phyloP scores from a whole-genome alignment of 495 filamentous ascomycete species.

The Lophium mytilinum region DNA sequence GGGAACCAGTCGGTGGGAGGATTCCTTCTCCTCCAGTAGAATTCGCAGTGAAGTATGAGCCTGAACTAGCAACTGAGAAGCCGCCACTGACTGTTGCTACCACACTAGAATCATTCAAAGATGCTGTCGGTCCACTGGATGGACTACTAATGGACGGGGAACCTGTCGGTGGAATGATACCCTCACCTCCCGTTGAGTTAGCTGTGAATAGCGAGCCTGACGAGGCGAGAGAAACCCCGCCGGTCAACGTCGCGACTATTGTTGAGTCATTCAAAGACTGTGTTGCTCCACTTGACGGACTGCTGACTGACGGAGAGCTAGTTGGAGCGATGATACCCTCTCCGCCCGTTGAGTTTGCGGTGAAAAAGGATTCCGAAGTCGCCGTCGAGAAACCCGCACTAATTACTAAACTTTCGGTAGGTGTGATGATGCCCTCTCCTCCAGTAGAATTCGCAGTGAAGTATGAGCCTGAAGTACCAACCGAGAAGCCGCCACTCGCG shows the following conservation, averaged over 20 bases:
- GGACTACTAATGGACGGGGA: background rate
- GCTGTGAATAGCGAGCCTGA: background rate
- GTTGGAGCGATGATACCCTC: background rate
- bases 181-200: constrained; percentile 2
- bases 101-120: background rate
- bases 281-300: background rate
- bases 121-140: background rate
- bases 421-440: background rate
- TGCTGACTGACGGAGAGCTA: background rate
- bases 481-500: background rate
- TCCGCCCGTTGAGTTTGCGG: background rate
- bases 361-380: background rate
- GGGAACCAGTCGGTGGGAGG: background rate
- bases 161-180: background rate
- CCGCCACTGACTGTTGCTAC: background rate
- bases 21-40: background rate
- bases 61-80: background rate
- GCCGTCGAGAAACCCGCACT: background rate
- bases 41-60: background rate
- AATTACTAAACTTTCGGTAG: background rate
- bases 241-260: background rate
- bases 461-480: background rate
- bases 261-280: background rate
- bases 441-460: constrained; percentile 4
- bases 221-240: background rate